Conservation (phyloP, 345 rosid species). For the Linum usitatissimum region DNA sequence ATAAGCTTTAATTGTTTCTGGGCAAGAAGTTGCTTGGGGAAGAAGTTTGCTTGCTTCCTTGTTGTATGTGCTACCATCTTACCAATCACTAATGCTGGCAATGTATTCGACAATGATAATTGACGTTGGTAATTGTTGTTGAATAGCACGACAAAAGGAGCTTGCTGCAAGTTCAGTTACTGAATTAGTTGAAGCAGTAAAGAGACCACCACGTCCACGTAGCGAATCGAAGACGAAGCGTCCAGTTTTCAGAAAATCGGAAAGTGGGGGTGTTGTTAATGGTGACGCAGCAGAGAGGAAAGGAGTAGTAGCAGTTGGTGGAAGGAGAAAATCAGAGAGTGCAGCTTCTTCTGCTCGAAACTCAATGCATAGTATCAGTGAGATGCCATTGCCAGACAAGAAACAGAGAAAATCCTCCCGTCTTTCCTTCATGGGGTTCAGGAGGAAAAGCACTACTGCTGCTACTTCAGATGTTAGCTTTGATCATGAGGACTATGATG, state of each 20-base stretch:
- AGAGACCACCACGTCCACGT: slow-evolving; percentile 68
- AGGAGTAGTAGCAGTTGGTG: slow-evolving; percentile 24
- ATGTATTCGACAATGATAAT: too few relatives aligned
- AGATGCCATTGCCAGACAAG: slow-evolving; percentile 59
- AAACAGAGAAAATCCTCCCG: slow-evolving; percentile 52
- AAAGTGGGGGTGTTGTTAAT: slow-evolving; percentile 19
- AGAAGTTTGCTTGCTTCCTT: too few relatives aligned
- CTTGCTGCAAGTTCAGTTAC: slow-evolving; percentile 58
- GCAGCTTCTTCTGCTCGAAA: slow-evolving; percentile 30
- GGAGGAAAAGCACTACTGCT: slow-evolving; percentile 32
- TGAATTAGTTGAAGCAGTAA: slow-evolving; percentile 81
- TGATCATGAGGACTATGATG: slow-evolving; percentile 25
- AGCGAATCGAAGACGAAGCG: slow-evolving; percentile 52
- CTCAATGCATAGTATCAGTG: slow-evolving; percentile 71
- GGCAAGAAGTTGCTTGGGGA: too few relatives aligned
- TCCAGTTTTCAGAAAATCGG: slow-evolving; percentile 46
- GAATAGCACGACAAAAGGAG: slow-evolving; percentile 79
- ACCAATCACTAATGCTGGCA: too few relatives aligned
- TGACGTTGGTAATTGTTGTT: background rate
- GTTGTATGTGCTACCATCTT: too few relatives aligned
- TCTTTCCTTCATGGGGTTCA: slow-evolving; percentile 79
- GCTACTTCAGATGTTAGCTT: slow-evolving; percentile 20
- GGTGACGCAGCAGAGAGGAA: slow-evolving; percentile 27
- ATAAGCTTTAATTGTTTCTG: too few relatives aligned
- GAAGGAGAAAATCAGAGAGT: slow-evolving; percentile 49